These are phyloP conservation scores for Umbelopsis sp. DNA, from an alignment of 192 early-diverging fungal species.

Conservation along the genomic window DNA sequence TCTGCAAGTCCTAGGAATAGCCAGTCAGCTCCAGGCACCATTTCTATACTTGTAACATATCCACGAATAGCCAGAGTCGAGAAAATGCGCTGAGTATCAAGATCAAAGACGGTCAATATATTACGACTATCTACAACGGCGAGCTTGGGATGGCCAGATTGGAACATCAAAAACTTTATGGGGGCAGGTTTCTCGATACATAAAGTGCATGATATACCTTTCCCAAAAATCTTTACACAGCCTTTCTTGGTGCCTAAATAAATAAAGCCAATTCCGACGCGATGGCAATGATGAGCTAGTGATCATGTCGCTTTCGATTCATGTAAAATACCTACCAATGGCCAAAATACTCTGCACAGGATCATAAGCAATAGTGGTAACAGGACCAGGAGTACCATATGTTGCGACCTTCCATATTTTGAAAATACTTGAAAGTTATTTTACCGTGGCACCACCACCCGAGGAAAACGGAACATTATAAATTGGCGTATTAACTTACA, in stretches of 20 bases:
- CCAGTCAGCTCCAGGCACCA: constrained; percentile 52
- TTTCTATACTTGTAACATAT: constrained; percentile 49
- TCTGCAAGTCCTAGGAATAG: constrained; percentile 52
- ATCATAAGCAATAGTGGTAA: constrained; percentile 51
- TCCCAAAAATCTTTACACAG: constrained; percentile 48
- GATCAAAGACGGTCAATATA: constrained; percentile 51
- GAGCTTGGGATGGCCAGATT: constrained; percentile 49
- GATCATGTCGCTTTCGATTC: background rate
- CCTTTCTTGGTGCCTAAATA: constrained; percentile 39
- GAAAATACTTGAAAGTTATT: background rate
- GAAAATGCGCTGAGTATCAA: constrained; percentile 38
- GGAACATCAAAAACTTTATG: constrained; percentile 53
- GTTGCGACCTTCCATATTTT: constrained; percentile 29
- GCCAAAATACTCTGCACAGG: constrained; percentile 57
- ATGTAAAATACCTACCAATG: constrained; percentile 37
- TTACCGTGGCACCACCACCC: background rate
- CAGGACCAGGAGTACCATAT: constrained; percentile 43
- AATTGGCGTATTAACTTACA: background rate
- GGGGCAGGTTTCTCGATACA: constrained; percentile 34
- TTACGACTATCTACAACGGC: constrained; percentile 49
- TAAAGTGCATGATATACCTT: constrained; percentile 29
- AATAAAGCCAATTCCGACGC: background rate
- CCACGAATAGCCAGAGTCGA: constrained; percentile 38
- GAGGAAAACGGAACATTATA: background rate
- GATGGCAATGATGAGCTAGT: background rate